Percentiles rank a stretch among this genome's conserved stretches.
These are phyloP conservation scores for Metschnikowia matae DNA, from an alignment of 805 yeast genomes.

Conservation along the genomic window DNA sequence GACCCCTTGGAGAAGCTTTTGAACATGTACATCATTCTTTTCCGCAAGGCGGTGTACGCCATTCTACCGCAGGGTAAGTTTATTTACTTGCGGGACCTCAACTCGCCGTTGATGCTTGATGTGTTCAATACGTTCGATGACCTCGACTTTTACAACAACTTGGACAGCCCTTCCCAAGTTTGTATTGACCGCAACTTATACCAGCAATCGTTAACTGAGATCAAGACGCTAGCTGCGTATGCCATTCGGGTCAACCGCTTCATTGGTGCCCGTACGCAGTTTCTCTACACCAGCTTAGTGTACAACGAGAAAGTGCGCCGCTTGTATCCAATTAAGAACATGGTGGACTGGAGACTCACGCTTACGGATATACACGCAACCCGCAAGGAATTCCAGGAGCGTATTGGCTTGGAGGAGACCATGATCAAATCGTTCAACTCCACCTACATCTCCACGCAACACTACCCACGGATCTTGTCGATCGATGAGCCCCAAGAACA, in stretches of 20 bases:
- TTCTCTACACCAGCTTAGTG: slow-evolving; percentile 29
- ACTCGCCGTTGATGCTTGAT: slow-evolving; percentile 38
- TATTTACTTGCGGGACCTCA: slow-evolving; percentile 38
- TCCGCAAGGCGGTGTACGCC: slow-evolving; percentile 32
- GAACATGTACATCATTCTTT: slow-evolving; percentile 29
- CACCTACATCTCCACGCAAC: slow-evolving; percentile 11
- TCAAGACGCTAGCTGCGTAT: slow-evolving; percentile 26
- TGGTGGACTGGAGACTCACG: slow-evolving; percentile 25
- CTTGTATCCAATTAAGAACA: slow-evolving; percentile 23
- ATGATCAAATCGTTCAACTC: slow-evolving; percentile 18
- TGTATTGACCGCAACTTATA: slow-evolving; percentile 16
- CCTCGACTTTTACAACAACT: slow-evolving; percentile 20
- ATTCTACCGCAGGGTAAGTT: slow-evolving; percentile 39
- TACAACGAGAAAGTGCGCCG: slow-evolving; percentile 20
- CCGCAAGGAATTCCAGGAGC: slow-evolving; percentile 21
- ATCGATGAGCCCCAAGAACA: not conserved
- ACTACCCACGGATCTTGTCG: slow-evolving; percentile 12
- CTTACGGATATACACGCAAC: slow-evolving; percentile 23
- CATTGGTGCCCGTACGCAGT: slow-evolving; percentile 24
- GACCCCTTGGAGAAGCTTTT: slow-evolving; percentile 32
- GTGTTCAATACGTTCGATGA: slow-evolving; percentile 25
- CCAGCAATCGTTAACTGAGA: slow-evolving; percentile 9
- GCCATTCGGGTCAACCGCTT: slow-evolving; percentile 30
- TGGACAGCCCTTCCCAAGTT: slow-evolving; percentile 16
- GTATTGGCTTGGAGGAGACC: slow-evolving; percentile 22